A percentile compares a stretch with the other conserved stretches of the same genome.
phyloP scores from a whole-genome alignment of 371 early-diverging fungal genomes.

The Syncephalis plumigaleata region DNA sequence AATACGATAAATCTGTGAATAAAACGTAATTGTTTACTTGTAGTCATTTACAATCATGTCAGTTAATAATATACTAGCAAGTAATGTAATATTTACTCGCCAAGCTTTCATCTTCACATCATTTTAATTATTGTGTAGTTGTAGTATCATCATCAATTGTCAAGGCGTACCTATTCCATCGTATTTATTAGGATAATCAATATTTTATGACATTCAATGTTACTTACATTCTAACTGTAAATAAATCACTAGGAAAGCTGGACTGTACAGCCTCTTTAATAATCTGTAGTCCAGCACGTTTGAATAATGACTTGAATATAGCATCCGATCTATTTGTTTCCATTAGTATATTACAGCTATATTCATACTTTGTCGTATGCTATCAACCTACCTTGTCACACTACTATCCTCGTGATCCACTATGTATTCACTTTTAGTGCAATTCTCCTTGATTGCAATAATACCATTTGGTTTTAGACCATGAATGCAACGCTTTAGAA shows the following conservation, averaged over 20 bases:
- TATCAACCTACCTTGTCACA: conserved; percentile 53
- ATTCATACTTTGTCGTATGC: background rate
- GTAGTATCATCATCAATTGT: no score
- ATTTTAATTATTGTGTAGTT: no score
- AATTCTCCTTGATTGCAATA: conserved; percentile 85
- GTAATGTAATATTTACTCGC: no score
- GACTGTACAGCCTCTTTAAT: conserved; percentile 55
- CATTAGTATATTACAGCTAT: background rate
- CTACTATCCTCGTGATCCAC: conserved; percentile 75
- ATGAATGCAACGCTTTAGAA: conserved; percentile 58
- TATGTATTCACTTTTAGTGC: conserved; percentile 35
- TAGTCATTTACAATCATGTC: no score
- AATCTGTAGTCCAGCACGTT: conserved; percentile 42
- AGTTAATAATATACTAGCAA: no score
- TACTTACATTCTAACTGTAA: conserved; percentile 75
- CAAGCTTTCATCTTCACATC: no score
- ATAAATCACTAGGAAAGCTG: conserved; percentile 66
- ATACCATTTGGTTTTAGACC: conserved; percentile 58
- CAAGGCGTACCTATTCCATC: no score
- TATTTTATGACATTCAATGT: background rate
- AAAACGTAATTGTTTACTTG: no score
- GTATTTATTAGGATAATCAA: no score
- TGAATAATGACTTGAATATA: conserved; percentile 48
- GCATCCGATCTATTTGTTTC: conserved; percentile 36
- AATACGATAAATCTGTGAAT: no score